Conservation (phyloP, 495 filamentous ascomycete species). For the Annulohypoxylon nitens region DNA sequence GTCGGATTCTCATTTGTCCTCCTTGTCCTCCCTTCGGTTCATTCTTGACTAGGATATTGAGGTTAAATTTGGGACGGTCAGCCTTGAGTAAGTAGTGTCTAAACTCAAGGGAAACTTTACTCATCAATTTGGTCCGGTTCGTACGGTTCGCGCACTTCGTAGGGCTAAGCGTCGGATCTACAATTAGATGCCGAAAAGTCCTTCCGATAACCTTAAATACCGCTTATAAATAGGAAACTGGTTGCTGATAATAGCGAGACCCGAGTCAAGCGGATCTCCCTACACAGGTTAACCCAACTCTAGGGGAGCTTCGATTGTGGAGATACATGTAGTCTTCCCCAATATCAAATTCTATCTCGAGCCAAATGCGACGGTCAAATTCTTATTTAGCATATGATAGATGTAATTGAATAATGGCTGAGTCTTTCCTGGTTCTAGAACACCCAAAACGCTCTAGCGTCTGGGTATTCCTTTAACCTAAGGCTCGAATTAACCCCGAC, state of each 20-base stretch:
- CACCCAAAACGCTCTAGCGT: not conserved
- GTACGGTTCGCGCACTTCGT: conserved; percentile 4
- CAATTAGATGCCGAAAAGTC: conserved; percentile 9
- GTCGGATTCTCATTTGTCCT: not conserved
- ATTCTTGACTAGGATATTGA: not conserved
- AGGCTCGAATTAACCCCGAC: not conserved
- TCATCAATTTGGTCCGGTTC: conserved; percentile 7
- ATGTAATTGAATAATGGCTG: not conserved
- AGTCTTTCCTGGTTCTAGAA: not conserved
- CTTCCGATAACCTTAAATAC: not conserved
- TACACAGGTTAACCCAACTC: not conserved
- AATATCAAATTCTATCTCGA: conserved; percentile 1
- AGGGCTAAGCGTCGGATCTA: conserved; percentile 10
- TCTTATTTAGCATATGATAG: not conserved
- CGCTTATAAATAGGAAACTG: conserved; percentile 8
- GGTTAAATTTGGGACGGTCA: not conserved
- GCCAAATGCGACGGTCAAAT: not conserved
- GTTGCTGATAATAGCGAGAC: conserved; percentile 6
- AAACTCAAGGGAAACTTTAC: conserved; percentile 5
- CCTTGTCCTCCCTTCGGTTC: not conserved
- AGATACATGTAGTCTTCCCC: conserved; percentile 8
- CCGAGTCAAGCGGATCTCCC: conserved; percentile 32
- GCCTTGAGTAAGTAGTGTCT: not conserved
- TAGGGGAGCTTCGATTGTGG: not conserved
- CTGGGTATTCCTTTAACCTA: not conserved